Evolutionary conservation across 345 rosid genomes (phyloP).

Genomic region (Brassica juncea): DNA sequence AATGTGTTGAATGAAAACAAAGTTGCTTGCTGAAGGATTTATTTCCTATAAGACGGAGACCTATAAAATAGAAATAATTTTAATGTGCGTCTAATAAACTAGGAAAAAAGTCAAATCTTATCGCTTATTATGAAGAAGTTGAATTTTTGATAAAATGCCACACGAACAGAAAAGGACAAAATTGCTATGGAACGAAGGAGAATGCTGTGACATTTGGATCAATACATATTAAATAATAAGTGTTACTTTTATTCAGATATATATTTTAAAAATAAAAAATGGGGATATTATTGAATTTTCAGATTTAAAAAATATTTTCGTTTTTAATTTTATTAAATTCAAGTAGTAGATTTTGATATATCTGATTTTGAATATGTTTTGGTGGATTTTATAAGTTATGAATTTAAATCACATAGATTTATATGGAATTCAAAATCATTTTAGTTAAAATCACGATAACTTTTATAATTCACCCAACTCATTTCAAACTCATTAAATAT

Average conservation of each 20-base stretch:
- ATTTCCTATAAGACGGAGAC: background rate
- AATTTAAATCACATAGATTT: background rate
- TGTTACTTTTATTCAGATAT: no score
- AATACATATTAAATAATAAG: no score
- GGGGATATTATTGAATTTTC: background rate
- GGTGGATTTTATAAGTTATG: background rate
- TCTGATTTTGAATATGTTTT: background rate
- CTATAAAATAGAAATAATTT: background rate
- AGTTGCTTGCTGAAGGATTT: conserved; percentile 7
- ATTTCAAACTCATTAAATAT: background rate
- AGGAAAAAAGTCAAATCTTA: conserved; percentile 15
- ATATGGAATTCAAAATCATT: background rate
- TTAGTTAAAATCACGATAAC: background rate
- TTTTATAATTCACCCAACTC: background rate
- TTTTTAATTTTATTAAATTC: no score
- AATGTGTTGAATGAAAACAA: conserved; percentile 6
- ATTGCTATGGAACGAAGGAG: background rate
- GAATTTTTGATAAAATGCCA: background rate
- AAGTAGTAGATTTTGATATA: background rate
- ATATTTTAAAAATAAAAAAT: no score
- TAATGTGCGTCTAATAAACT: background rate
- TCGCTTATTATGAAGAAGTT: background rate
- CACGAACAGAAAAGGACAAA: background rate
- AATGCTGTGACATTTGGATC: background rate
- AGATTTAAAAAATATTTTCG: background rate